Evolutionary conservation across 2,329 filamentous ascomycete genomes (phyloP).

Genomic region (Ophioceras dolichostomum): DNA sequence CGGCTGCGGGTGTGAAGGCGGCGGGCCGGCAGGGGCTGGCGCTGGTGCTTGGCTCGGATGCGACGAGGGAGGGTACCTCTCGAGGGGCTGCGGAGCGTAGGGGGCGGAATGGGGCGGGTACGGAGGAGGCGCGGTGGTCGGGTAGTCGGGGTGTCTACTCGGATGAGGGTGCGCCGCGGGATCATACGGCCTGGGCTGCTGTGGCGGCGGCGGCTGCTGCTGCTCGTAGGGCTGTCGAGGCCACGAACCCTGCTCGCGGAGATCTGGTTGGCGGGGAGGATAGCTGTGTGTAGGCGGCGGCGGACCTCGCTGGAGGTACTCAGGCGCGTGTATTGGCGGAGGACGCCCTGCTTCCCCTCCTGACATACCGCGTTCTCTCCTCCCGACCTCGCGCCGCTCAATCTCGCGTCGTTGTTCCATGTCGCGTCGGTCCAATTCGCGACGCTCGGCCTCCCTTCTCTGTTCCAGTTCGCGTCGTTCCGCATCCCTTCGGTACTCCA

Average conservation of each 20-base stretch:
- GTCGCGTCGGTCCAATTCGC: conserved; percentile 19
- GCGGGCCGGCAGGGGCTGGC: conserved; percentile 8
- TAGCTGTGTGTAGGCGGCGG: conserved; percentile 26
- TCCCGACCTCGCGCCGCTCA: conserved; percentile 13
- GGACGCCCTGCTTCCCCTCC: conserved; percentile 27
- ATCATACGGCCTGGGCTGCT: conserved; percentile 29
- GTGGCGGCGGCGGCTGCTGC: no score
- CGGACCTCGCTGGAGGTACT: conserved; percentile 20
- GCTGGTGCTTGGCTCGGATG: conserved; percentile 20
- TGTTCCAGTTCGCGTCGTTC: conserved; percentile 25
- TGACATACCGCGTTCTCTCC: conserved; percentile 33
- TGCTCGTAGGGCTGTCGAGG: conserved; percentile 18
- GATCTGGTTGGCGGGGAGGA: conserved; percentile 26
- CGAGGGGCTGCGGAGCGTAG: conserved; percentile 19
- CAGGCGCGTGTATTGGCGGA: conserved; percentile 29
- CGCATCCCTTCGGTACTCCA: conserved; percentile 22
- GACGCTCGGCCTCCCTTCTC: conserved; percentile 18
- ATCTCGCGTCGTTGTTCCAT: conserved; percentile 20
- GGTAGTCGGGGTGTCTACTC: conserved; percentile 35
- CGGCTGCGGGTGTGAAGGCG: conserved; percentile 19
- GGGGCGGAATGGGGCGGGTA: conserved; percentile 21
- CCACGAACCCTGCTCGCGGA: conserved; percentile 25
- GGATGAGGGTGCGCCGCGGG: conserved; percentile 21
- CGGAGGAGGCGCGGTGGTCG: conserved; percentile 26
- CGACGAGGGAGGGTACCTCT: conserved; percentile 24